Evolutionary conservation across 2,329 filamentous ascomycete species (phyloP).

Genomic region (Aureobasidium pullulans): DNA sequence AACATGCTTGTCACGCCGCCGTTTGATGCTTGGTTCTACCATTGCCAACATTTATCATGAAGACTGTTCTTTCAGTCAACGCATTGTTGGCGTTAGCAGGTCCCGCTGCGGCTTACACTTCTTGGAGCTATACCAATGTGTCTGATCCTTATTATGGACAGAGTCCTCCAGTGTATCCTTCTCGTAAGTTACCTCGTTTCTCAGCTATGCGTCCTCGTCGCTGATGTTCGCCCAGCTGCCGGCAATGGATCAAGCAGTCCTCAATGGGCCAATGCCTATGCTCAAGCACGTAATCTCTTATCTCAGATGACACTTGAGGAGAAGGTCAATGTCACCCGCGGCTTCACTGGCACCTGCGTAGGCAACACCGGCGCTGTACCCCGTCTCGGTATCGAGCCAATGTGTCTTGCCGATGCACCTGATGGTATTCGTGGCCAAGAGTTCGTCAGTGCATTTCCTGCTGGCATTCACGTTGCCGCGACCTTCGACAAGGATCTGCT

Average conservation of each 20-base stretch:
- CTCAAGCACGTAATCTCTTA: slow-evolving; percentile 24
- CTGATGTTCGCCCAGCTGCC: slow-evolving; percentile 14
- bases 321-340: slow-evolving; percentile 27
- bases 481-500: slow-evolving; percentile 49
- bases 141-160: slow-evolving; percentile 22
- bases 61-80: neutral
- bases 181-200: slow-evolving; percentile 19
- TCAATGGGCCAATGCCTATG: slow-evolving; percentile 24
- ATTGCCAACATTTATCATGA: neutral
- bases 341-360: slow-evolving; percentile 45
- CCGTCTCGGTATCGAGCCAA: slow-evolving; percentile 63
- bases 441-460: slow-evolving; percentile 68
- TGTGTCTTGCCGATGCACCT: slow-evolving; percentile 66
- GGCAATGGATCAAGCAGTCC: slow-evolving; percentile 15
- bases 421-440: slow-evolving; percentile 66
- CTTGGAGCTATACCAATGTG: slow-evolving; percentile 14
- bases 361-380: slow-evolving; percentile 68
- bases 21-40: neutral
- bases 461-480: slow-evolving; percentile 56
- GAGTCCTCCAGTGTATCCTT: slow-evolving; percentile 25
- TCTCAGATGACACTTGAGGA: slow-evolving; percentile 27
- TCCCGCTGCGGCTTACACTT: slow-evolving; percentile 4
- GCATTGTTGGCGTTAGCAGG: neutral
- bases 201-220: no score
- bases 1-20: neutral